phyloP scores from a whole-genome alignment of 169 alveolate genomes.

The Plasmodium yoelii region DNA sequence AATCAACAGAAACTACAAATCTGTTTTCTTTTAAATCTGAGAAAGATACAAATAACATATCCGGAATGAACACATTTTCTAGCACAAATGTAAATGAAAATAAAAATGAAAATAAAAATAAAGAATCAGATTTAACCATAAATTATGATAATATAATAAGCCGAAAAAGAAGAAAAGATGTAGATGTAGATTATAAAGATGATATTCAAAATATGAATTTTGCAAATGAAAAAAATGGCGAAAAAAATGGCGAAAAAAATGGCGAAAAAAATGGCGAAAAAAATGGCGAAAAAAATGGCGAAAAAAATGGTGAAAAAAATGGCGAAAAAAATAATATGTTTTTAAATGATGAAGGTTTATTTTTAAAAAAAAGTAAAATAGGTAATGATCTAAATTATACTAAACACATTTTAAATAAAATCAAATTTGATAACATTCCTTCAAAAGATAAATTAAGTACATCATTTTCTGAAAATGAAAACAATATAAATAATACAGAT shows the following conservation, averaged over 20 bases:
- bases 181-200: conserved; percentile 24
- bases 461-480: conserved; percentile 14
- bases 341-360: conserved; percentile 15
- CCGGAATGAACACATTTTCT: no score
- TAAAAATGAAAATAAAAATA: no score
- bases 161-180: conserved; percentile 64
- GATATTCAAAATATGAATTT: conserved; percentile 1
- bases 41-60: no score
- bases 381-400: conserved; percentile 45
- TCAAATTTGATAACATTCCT: conserved; percentile 43
- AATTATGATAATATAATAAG: conserved; percentile 64
- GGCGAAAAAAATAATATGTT: not conserved
- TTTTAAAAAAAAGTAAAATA: conserved; percentile 63
- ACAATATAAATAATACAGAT: not conserved
- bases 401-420: conserved; percentile 42
- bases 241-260: no score
- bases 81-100: no score
- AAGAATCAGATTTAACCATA: conserved; percentile 9
- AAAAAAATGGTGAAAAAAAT: no score
- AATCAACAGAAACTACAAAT: no score
- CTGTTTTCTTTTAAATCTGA: no score
- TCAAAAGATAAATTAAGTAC: conserved; percentile 32
- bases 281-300: no score
- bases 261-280: no score
- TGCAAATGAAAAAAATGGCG: conserved; percentile 6